These are phyloP conservation scores for Tulasnella sp. DNA, from an alignment of 768 basidiomycete species.

Conservation along the genomic window DNA sequence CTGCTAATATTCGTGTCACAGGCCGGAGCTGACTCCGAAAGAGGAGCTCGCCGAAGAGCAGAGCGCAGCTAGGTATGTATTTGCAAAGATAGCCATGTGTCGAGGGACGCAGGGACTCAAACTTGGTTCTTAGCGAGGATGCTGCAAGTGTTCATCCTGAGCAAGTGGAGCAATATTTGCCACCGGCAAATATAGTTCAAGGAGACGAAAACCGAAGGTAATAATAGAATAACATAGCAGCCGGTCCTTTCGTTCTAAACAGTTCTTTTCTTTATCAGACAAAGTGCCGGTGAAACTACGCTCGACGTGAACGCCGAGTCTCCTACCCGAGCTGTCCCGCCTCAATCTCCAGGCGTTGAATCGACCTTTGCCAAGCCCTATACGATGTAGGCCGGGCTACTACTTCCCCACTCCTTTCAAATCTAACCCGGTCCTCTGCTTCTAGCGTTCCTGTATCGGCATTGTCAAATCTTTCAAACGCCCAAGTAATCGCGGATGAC, in stretches of 20 bases:
- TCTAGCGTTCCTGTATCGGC: background rate
- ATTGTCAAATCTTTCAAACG: conserved; percentile 8
- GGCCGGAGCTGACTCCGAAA: background rate
- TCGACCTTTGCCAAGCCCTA: conserved; percentile 1
- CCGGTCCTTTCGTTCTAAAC: background rate
- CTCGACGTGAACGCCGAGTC: background rate
- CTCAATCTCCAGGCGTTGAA: background rate
- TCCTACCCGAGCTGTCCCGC: background rate
- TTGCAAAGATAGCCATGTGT: background rate
- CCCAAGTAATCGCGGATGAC: conserved; percentile 18
- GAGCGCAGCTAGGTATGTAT: background rate
- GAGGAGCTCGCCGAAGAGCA: background rate
- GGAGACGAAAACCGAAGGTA: conserved; percentile 3
- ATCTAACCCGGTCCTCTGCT: background rate
- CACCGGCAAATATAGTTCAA: background rate
- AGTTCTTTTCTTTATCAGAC: background rate
- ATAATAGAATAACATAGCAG: background rate
- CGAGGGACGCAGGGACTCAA: background rate
- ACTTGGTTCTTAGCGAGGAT: background rate
- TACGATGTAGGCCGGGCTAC: background rate
- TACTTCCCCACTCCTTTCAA: background rate
- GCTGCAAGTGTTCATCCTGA: background rate
- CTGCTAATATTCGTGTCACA: background rate
- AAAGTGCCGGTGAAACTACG: background rate
- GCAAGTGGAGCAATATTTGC: background rate